A percentile compares a stretch with the other conserved stretches of the same genome.
Conservation (phyloP, 192 early-diverging fungal species). For the Gorgonomyces haynaldii region DNA sequence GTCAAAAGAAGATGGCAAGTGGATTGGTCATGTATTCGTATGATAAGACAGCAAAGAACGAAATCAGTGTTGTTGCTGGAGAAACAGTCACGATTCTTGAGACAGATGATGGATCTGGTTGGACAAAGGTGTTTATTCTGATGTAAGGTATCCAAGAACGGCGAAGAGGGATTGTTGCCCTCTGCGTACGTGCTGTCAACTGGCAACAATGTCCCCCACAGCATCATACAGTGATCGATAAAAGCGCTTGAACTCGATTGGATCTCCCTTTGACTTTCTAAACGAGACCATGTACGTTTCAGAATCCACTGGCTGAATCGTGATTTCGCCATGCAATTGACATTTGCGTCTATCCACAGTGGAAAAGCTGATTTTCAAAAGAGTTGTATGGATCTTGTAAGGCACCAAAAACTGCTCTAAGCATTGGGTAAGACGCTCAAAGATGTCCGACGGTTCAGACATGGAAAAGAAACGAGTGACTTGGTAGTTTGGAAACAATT, state of each 20-base stretch:
- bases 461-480: slow-evolving; percentile 31
- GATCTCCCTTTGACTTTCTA: slow-evolving; percentile 51
- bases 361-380: slow-evolving; percentile 39
- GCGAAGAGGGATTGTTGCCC: slow-evolving; percentile 6
- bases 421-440: slow-evolving; percentile 7
- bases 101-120: slow-evolving; percentile 13
- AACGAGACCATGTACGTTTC: slow-evolving; percentile 42
- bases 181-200: background rate
- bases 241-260: slow-evolving; percentile 45
- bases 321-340: slow-evolving; percentile 48
- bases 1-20: background rate
- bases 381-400: slow-evolving; percentile 11
- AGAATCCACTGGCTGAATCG: slow-evolving; percentile 36
- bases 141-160: slow-evolving; percentile 2
- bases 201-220: slow-evolving; percentile 1
- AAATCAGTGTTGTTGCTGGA: slow-evolving; percentile 1
- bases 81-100: slow-evolving; percentile 7
- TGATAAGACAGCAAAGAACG: background rate
- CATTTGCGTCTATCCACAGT: slow-evolving; percentile 57
- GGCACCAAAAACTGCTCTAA: slow-evolving; percentile 31
- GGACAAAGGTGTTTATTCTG: slow-evolving; percentile 3
- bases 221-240: slow-evolving; percentile 16
- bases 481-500: slow-evolving; percentile 24
- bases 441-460: slow-evolving; percentile 6
- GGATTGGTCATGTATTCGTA: slow-evolving; percentile 2